These are phyloP conservation scores for Microbotryum silenes-acaulis DNA, from an alignment of 1,284 basidiomycete genomes.

Conservation along the genomic window DNA sequence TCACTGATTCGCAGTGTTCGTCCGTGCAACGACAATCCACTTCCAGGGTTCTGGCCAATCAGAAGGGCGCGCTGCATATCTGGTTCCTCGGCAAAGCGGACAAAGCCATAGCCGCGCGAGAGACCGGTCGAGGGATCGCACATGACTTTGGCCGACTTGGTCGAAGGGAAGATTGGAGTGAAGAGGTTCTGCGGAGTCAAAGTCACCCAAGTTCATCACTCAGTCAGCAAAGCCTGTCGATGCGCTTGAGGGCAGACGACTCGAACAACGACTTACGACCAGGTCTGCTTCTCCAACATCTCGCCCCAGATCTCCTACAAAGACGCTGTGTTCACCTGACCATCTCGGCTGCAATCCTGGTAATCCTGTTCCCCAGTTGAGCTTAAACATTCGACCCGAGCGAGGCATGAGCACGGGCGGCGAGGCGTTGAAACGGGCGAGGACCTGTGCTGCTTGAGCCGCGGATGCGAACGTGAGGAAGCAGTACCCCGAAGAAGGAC, in stretches of 20 bases:
- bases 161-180: constrained; percentile 73
- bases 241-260: neutral
- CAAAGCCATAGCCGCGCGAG: constrained; percentile 83
- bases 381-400: constrained; percentile 37
- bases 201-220: constrained; percentile 46
- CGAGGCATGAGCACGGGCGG: constrained; percentile 54
- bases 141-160: constrained; percentile 91
- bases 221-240: neutral
- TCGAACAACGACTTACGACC: constrained; percentile 43
- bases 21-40: constrained; percentile 35
- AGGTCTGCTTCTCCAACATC: constrained; percentile 83
- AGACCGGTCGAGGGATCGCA: constrained; percentile 72
- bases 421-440: constrained; percentile 56
- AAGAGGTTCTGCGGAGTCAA: constrained; percentile 43
- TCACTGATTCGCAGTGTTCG: constrained; percentile 46
- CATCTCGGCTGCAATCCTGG: constrained; percentile 43
- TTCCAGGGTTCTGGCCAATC: constrained; percentile 33
- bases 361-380: constrained; percentile 68
- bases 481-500: constrained; percentile 69
- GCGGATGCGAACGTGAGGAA: constrained; percentile 73
- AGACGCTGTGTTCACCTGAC: constrained; percentile 70
- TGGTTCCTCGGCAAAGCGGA: constrained; percentile 74
- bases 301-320: constrained; percentile 80
- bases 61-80: constrained; percentile 80
- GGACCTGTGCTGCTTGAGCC: constrained; percentile 59